Conservation (phyloP, 129 eudicot genomes). For the Ambrosia artemisiifolia region DNA sequence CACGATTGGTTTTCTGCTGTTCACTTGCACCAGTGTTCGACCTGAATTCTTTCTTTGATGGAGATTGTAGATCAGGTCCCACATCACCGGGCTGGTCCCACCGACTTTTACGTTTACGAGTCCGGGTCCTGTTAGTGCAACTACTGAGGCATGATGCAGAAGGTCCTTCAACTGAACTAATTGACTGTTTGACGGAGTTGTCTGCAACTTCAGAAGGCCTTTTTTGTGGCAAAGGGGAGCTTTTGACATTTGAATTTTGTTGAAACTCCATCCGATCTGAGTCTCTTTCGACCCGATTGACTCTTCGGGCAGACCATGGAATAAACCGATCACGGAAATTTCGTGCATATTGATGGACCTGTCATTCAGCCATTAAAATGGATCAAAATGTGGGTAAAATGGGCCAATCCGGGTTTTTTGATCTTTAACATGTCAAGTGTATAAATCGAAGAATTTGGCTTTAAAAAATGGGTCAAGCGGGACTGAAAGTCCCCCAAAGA, state of each 20-base stretch:
- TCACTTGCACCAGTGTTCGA: slow-evolving; percentile 5
- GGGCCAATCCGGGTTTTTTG: background rate
- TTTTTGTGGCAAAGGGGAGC: slow-evolving; percentile 24
- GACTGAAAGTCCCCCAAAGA: background rate
- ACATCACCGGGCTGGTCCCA: slow-evolving; percentile 67
- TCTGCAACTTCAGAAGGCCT: slow-evolving; percentile 38
- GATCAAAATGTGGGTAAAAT: slow-evolving; percentile 5
- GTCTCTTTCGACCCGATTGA: slow-evolving; percentile 46
- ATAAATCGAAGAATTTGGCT: background rate
- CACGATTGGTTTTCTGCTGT: slow-evolving; percentile 5
- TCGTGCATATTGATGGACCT: slow-evolving; percentile 93
- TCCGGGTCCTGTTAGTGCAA: slow-evolving; percentile 29
- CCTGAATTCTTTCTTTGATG: slow-evolving; percentile 34
- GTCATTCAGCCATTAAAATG: slow-evolving; percentile 10
- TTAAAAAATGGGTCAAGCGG: background rate
- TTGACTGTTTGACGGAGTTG: slow-evolving; percentile 25
- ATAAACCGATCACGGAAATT: slow-evolving; percentile 77
- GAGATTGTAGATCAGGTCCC: slow-evolving; percentile 15
- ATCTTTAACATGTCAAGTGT: background rate
- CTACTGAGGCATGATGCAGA: slow-evolving; percentile 35
- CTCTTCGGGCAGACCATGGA: slow-evolving; percentile 53
- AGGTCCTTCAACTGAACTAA: slow-evolving; percentile 27
- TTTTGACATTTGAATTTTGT: slow-evolving; percentile 34
- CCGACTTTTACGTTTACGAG: slow-evolving; percentile 83
- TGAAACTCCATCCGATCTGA: slow-evolving; percentile 39